These are phyloP conservation scores for Astragalus glycyphyllos DNA, from an alignment of 306 rosid genomes.

Conservation along the genomic window DNA sequence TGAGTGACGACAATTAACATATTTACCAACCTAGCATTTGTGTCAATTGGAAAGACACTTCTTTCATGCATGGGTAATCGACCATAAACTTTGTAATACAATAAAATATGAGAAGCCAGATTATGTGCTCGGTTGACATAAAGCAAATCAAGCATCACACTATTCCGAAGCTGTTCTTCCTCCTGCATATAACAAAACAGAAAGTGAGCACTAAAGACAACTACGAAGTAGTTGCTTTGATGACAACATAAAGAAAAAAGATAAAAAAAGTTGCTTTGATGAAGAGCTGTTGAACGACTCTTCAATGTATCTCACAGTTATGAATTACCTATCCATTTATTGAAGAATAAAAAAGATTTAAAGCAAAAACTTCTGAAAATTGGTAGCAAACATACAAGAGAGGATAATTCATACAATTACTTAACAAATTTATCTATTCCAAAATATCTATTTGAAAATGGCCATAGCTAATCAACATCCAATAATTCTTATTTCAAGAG, in stretches of 20 bases:
- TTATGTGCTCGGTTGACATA: constrained; percentile 69
- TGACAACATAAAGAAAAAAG: neutral
- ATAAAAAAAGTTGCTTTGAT: neutral
- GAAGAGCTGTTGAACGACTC: constrained; percentile 18
- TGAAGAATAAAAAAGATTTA: constrained; percentile 19
- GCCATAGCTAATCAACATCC: constrained; percentile 22
- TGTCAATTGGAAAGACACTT: constrained; percentile 49
- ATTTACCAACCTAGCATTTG: constrained; percentile 71
- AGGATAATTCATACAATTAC: constrained; percentile 13
- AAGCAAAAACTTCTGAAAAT: constrained; percentile 27
- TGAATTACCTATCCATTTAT: constrained; percentile 4
- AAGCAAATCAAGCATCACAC: constrained; percentile 84
- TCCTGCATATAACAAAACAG: constrained; percentile 61
- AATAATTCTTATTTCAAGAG: constrained; percentile 32
- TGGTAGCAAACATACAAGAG: constrained; percentile 33
- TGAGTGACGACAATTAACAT: constrained; percentile 35
- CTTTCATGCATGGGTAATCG: constrained; percentile 54
- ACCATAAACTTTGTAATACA: constrained; percentile 51
- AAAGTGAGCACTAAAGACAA: constrained; percentile 42
- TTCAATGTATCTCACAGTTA: constrained; percentile 18
- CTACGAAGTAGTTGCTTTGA: constrained; percentile 19
- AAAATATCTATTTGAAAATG: constrained; percentile 22
- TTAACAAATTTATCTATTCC: neutral
- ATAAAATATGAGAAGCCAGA: constrained; percentile 60
- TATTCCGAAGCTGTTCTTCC: constrained; percentile 79